Base-by-base conservation (phyloP, 257 asterid genomes). In the Henckelia pumila region DNA sequence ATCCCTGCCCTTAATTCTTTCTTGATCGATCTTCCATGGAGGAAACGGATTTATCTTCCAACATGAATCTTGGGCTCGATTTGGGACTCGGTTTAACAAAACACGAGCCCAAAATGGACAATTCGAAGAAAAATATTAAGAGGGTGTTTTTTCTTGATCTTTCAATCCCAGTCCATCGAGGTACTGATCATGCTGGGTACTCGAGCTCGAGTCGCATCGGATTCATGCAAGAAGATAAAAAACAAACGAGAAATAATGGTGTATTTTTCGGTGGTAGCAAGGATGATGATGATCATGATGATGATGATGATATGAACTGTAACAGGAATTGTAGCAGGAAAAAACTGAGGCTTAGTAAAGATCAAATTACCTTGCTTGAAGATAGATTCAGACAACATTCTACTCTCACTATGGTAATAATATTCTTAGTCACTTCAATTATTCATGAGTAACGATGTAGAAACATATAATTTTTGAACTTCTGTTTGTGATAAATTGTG, bases 311-410 rank as follows among this genome's bases (percentile, higher is more conserved):
- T 13, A 20, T 32, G 10, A 69, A 59, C 13, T 29, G 56, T 19
- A 50, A 59, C 47, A 74, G 61, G 63, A 59, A 44, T 67, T 75
- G 55, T 24, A 71, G 58, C 47, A 76, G 84, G 40, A 83, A 81
- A 59, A 86, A 86, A 72, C 8, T 83, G 79, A 86, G 87, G 84
- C 87, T 86, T 56, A 74, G 77, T 20, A 76, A 58, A 69, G 86
- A 83, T 33, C 89, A 86, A 40, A 56, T 77, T 1, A 71, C 68
- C 29, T 63, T 81, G 66, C 89, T 83, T 64, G 87, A 86, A 76
- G 86, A 77, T 37, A 77, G 81, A 60, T 86, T 81, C 86, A 71
- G 74, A 72, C 76, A 50, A 17, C 78, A 79, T 14, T 71, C 74
- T 7, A 83, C 87, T 40, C 83, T 81, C 14, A 80, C 76, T 7